A percentile compares a stretch with the other conserved stretches of the same genome.
These are phyloP conservation scores for Fonsecaea monophora DNA, from an alignment of 2,329 filamentous ascomycete species.

Conservation along the genomic window DNA sequence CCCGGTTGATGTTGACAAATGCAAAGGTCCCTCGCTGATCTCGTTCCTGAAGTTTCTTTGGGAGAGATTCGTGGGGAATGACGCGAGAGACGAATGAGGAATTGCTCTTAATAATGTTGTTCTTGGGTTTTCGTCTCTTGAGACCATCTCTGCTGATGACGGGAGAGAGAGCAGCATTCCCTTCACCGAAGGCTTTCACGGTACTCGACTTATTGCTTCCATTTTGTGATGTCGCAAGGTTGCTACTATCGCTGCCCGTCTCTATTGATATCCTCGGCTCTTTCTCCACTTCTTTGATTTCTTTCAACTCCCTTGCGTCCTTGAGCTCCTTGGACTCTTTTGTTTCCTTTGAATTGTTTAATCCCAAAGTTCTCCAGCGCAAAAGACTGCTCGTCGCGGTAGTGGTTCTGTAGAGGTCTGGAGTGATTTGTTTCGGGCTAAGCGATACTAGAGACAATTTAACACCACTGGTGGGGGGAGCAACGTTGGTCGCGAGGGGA, in stretches of 20 bases:
- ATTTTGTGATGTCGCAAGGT: conserved; percentile 52
- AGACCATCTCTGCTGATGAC: conserved; percentile 66
- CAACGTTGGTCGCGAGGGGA: conserved; percentile 82
- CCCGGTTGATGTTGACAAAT: conserved; percentile 94
- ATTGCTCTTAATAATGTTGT: conserved; percentile 97
- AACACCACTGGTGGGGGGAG: conserved; percentile 83
- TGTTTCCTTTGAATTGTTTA: conserved; percentile 37
- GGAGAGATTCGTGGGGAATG: conserved; percentile 82
- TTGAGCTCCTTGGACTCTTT: conserved; percentile 47
- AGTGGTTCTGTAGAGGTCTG: conserved; percentile 59
- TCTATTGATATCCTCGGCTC: conserved; percentile 68
- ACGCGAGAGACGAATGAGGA: conserved; percentile 98
- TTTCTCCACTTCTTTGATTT: conserved; percentile 67
- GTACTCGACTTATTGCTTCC: conserved; percentile 46
- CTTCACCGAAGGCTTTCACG: conserved; percentile 79
- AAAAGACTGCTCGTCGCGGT: conserved; percentile 56
- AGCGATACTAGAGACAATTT: conserved; percentile 80
- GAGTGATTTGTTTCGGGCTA: conserved; percentile 62
- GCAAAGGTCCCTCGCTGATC: conserved; percentile 80
- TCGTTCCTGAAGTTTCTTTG: conserved; percentile 80
- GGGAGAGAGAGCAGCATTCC: conserved; percentile 74
- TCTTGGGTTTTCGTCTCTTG: conserved; percentile 93
- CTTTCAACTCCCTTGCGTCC: conserved; percentile 56
- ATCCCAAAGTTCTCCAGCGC: conserved; percentile 38
- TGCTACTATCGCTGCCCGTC: conserved; percentile 61